Evolutionary conservation across 2,329 filamentous ascomycete genomes (phyloP), one percentile per base, ranked within the genome.

Genomic region (Diaporthe ilicicola): DNA sequence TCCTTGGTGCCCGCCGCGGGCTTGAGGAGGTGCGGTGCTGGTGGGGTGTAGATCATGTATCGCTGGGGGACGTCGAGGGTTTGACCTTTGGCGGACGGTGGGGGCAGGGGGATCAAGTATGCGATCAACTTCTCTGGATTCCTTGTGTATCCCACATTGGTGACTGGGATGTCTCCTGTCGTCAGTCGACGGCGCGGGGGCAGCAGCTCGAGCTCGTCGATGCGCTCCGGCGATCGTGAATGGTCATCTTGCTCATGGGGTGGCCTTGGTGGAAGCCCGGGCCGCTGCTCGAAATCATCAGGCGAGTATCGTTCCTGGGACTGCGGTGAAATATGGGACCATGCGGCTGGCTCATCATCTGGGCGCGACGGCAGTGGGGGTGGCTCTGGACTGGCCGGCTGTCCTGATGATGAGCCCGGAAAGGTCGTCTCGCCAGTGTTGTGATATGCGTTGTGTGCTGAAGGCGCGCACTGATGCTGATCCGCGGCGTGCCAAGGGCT

Each of bases 31-130:
- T 69, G 42, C 1, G 67, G 67, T 1, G 67, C 67, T 2, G 67
- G 67, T 2, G 67, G 67, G 12, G 67, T 69, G 56, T 69, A 69
- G 46, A 69, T 48, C 67, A 69, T 62, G 67, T 64, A 69, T 1
- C 67, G 55, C 56, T 62, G 67, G 15, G 67, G 67, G 1, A 69
- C 32, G 44, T 54, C 48, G n/a, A 53, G 39, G 12, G n/a, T 32
- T 37, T 44, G 55, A 17, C 55, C 56, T 7, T 44, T 50, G 19
- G 37, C 17, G 24, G 39, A 53, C 0, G 67, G 67, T 0, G 55
- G 46, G 5, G 67, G 67, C 1, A 69, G 55, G 3, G 67, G 67
- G 34, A 69, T 64, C 24, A 69, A 48, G 13, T 69, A 69, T 24
- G 67, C 67, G 12, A 69, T 61, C 2, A 64, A 10, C 1, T 19